These are phyloP conservation scores for Besnoitia besnoiti DNA, from an alignment of 169 alveolate species.

Conservation along the genomic window DNA sequence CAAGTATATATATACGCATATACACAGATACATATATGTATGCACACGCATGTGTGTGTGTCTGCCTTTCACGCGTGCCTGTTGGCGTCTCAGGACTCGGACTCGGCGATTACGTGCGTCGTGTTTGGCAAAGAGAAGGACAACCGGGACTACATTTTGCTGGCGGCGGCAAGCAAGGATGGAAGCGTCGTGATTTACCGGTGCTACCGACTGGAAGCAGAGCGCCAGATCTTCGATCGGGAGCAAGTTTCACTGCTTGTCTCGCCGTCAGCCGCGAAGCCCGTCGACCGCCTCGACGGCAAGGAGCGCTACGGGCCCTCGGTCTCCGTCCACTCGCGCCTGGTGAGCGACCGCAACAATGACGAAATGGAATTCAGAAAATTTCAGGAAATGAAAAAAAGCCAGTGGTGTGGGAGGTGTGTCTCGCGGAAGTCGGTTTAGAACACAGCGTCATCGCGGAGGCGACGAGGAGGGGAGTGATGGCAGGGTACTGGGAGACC, in stretches of 20 bases:
- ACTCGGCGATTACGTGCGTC: conserved; percentile 60
- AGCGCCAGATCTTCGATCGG: conserved; percentile 40
- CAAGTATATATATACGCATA: background rate
- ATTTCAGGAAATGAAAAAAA: background rate
- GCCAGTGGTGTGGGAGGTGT: no score
- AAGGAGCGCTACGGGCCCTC: background rate
- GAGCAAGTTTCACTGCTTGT: conserved; percentile 1
- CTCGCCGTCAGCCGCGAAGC: background rate
- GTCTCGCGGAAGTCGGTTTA: no score
- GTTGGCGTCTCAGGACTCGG: conserved; percentile 34
- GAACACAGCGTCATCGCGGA: no score
- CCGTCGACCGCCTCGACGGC: background rate
- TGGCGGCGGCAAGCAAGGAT: conserved; percentile 64
- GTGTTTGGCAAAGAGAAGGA: conserved; percentile 58
- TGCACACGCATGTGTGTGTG: background rate
- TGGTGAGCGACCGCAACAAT: background rate
- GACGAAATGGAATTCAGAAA: background rate
- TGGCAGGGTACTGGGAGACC: background rate
- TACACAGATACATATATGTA: background rate
- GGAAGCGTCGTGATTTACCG: conserved; percentile 66
- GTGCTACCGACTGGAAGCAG: conserved; percentile 59
- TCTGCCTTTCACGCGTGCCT: background rate
- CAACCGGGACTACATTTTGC: conserved; percentile 38
- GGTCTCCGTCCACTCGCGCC: conserved; percentile 8
- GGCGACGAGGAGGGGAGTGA: background rate